Percentiles rank a stretch among this genome's conserved stretches.
phyloP scores from a whole-genome alignment of 169 alveolate genomes.

The Fabrea salina region DNA sequence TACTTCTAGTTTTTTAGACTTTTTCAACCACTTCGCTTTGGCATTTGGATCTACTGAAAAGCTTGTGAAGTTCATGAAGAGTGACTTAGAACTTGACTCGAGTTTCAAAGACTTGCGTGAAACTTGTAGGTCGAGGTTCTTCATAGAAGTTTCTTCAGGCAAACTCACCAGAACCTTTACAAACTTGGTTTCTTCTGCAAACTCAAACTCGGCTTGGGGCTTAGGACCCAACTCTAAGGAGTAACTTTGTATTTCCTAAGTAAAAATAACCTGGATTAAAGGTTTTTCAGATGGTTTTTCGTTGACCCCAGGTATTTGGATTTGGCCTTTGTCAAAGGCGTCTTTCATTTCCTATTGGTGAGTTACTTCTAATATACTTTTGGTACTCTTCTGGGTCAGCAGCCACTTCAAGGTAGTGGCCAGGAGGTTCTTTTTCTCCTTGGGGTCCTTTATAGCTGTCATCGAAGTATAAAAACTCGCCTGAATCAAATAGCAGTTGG shows the following conservation, averaged over 20 bases:
- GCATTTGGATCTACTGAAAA: neutral
- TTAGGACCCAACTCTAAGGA: no score
- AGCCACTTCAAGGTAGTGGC: neutral
- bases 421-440: neutral
- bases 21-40: neutral
- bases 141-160: neutral
- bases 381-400: constrained; percentile 32
- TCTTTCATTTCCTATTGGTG: no score
- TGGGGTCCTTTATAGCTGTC: constrained; percentile 12
- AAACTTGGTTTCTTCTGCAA: no score
- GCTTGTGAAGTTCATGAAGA: neutral
- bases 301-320: no score
- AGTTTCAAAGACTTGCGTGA: neutral
- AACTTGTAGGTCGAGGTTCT: neutral
- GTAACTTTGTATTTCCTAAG: no score
- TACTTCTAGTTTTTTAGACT: neutral
- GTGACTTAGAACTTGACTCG: neutral
- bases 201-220: no score
- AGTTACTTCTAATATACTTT: constrained; percentile 4
- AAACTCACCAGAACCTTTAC: neutral
- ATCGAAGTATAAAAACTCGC: constrained; percentile 6
- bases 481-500: neutral
- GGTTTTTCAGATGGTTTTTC: no score
- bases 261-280: no score
- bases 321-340: no score